These are phyloP conservation scores for Trametes gibbosa DNA, from an alignment of 768 basidiomycete genomes.

Conservation along the genomic window DNA sequence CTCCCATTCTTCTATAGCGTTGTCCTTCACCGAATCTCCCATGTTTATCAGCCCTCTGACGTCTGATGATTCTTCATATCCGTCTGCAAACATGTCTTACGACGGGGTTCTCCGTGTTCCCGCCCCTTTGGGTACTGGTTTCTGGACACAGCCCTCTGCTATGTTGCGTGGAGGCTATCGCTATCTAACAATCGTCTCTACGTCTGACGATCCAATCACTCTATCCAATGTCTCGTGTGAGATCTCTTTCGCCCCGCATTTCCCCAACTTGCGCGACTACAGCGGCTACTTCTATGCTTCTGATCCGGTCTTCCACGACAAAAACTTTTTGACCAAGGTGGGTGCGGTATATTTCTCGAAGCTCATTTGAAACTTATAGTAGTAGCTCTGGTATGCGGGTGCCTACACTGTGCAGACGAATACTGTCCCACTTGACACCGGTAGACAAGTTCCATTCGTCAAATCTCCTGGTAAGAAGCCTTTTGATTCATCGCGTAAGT, in stretches of 20 bases:
- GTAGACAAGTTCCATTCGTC: constrained; percentile 46
- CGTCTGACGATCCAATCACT: constrained; percentile 32
- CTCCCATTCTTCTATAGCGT: constrained; percentile 37
- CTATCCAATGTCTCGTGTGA: constrained; percentile 50
- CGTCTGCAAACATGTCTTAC: constrained; percentile 41
- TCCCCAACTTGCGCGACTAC: constrained; percentile 46
- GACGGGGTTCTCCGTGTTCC: constrained; percentile 42
- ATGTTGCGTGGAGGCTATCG: constrained; percentile 52
- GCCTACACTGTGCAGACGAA: constrained; percentile 63
- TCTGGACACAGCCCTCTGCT: constrained; percentile 48
- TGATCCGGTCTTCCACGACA: constrained; percentile 44
- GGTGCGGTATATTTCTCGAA: not conserved
- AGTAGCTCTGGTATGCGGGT: constrained; percentile 54
- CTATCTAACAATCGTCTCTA: constrained; percentile 48
- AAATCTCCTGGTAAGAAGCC: constrained; percentile 33
- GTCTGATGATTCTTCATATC: constrained; percentile 45
- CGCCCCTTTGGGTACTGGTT: constrained; percentile 36
- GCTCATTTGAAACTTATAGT: not conserved
- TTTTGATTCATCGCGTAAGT: not conserved
- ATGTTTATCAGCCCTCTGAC: constrained; percentile 49
- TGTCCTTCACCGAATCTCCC: constrained; percentile 60
- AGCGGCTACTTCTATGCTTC: constrained; percentile 50
- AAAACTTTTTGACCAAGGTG: constrained; percentile 48
- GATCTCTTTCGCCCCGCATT: constrained; percentile 54
- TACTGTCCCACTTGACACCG: constrained; percentile 49